Percentiles rank a stretch among this genome's conserved stretches.
phyloP scores from a whole-genome alignment of 108 stramenopile species.

The Nitzschia inconspicua region DNA sequence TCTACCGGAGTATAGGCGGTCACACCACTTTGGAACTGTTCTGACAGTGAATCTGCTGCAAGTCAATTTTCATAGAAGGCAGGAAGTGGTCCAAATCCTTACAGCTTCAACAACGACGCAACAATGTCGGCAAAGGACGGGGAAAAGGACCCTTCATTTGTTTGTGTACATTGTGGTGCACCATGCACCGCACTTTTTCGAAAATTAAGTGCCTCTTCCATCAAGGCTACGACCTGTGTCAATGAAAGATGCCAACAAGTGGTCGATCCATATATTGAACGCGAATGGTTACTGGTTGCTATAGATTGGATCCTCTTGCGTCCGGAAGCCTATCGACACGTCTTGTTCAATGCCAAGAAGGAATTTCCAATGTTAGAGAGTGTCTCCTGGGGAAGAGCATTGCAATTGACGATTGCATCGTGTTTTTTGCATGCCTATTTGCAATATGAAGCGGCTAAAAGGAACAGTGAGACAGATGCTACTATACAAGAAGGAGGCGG shows the following conservation, averaged over 20 bases:
- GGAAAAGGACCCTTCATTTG: neutral
- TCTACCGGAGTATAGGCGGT: too few species aligned
- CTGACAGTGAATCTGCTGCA: too few species aligned
- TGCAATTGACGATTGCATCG: slow-evolving; percentile 8
- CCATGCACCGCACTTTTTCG: slow-evolving; percentile 34
- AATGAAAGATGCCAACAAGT: slow-evolving; percentile 31
- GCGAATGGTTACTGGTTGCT: slow-evolving; percentile 54
- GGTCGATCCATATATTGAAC: slow-evolving; percentile 73
- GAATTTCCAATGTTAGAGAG: neutral
- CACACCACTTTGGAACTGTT: too few species aligned
- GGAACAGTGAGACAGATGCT: neutral
- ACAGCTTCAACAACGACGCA: neutral
- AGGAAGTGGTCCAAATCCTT: too few species aligned
- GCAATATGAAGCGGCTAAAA: neutral
- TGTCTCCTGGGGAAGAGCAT: neutral
- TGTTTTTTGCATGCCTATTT: slow-evolving; percentile 30
- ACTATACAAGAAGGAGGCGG: neutral
- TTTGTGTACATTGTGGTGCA: slow-evolving; percentile 33
- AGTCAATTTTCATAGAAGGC: too few species aligned
- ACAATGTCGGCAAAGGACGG: neutral
- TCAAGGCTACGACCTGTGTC: slow-evolving; percentile 34
- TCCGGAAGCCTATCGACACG: slow-evolving; percentile 58
- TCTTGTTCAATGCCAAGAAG: slow-evolving; percentile 38
- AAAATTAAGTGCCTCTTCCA: slow-evolving; percentile 24
- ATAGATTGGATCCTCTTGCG: slow-evolving; percentile 62